These are phyloP conservation scores for Martensiomyces pterosporus DNA, from an alignment of 192 early-diverging fungal species.

Conservation along the genomic window DNA sequence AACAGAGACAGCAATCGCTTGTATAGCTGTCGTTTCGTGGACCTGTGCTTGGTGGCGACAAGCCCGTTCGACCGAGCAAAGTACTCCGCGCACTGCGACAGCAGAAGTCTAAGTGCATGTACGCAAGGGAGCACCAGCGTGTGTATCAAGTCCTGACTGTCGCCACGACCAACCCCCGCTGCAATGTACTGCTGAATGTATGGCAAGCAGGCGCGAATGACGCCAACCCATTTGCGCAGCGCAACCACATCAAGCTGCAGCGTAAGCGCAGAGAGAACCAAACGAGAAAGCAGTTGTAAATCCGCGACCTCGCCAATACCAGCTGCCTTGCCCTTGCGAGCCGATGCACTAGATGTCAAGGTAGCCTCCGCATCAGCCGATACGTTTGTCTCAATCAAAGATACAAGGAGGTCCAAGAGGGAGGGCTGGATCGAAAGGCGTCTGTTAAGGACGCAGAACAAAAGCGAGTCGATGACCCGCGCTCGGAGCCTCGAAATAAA, in stretches of 20 bases:
- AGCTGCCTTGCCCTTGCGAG: not conserved
- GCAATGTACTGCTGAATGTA: constrained; percentile 20
- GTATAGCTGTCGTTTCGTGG: constrained; percentile 13
- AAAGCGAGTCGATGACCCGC: constrained; percentile 25
- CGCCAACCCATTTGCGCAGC: constrained; percentile 31
- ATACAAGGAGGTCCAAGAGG: constrained; percentile 27
- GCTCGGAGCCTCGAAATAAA: constrained; percentile 13
- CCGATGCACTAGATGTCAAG: not conserved
- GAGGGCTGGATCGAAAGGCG: constrained; percentile 26
- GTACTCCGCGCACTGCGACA: constrained; percentile 29
- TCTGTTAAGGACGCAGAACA: constrained; percentile 26
- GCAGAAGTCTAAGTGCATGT: constrained; percentile 25
- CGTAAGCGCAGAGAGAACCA: constrained; percentile 34
- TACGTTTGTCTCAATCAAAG: constrained; percentile 11
- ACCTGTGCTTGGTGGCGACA: not conserved
- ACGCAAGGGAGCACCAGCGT: constrained; percentile 34
- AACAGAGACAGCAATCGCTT: constrained; percentile 25
- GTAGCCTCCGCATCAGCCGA: not conserved
- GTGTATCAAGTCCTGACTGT: constrained; percentile 14
- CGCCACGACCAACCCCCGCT: not conserved
- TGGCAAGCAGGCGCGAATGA: constrained; percentile 11
- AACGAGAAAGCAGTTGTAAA: constrained; percentile 15
- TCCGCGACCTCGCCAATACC: constrained; percentile 10
- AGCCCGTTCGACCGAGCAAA: constrained; percentile 18
- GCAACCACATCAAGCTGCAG: constrained; percentile 28